Evolutionary conservation across 805 yeast species (phyloP).

Genomic region (Candida oleophila): DNA sequence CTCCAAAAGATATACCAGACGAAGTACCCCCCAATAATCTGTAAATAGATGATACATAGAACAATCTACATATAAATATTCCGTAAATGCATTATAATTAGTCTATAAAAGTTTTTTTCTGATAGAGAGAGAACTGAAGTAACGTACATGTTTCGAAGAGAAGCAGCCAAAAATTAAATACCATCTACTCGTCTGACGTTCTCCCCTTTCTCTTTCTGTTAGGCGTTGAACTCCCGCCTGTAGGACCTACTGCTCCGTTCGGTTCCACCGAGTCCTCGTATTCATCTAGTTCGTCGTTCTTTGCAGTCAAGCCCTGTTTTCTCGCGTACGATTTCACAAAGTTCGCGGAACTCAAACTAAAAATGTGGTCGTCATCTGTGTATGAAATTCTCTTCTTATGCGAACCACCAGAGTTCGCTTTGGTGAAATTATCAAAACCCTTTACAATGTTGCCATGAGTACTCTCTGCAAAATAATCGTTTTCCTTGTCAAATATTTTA

Average conservation of each 20-base stretch:
- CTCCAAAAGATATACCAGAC: too few species aligned
- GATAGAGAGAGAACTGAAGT: background rate
- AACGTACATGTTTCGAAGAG: background rate
- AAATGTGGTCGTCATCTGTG: conserved; percentile 77
- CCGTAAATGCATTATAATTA: background rate
- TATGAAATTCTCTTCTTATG: conserved; percentile 49
- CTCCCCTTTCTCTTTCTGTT: conserved; percentile 3
- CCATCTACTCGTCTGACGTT: conserved; percentile 1
- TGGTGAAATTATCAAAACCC: conserved; percentile 83
- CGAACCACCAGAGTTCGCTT: conserved; percentile 35
- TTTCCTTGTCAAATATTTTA: conserved; percentile 73
- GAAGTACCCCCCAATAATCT: background rate
- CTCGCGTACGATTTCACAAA: conserved; percentile 59
- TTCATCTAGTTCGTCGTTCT: conserved; percentile 36
- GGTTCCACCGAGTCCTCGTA: conserved; percentile 38
- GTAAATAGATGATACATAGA: background rate
- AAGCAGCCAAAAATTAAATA: too few species aligned
- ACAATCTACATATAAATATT: background rate
- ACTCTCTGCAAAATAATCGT: conserved; percentile 72
- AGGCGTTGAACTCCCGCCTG: background rate
- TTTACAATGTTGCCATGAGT: conserved; percentile 79
- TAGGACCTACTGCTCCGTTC: conserved; percentile 4
- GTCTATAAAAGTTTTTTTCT: background rate
- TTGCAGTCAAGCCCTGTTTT: conserved; percentile 34
- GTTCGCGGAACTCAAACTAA: conserved; percentile 71